Evolutionary conservation across 257 asterid species (phyloP).

Genomic region (Primulina tabacum): DNA sequence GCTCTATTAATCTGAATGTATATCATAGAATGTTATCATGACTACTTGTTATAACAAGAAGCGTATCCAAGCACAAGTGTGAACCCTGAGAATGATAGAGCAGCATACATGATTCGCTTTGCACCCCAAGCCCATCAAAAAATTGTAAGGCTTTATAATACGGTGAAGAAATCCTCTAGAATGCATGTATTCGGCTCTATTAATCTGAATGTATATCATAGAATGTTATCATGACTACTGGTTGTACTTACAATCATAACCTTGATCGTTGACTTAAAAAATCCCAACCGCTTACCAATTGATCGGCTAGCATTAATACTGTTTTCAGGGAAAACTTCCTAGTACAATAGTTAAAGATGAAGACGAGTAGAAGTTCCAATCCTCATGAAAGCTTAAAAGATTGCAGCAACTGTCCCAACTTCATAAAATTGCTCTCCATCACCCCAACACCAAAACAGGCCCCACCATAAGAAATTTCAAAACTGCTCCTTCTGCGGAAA

Average conservation of each 20-base stretch:
- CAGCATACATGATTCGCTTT: conserved; percentile 85
- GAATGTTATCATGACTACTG: background rate
- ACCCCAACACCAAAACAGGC: background rate
- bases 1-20: conserved; percentile 76
- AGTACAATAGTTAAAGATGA: conserved; percentile 45
- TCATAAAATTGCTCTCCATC: background rate
- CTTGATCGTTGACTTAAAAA: background rate
- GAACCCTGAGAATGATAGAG: conserved; percentile 19
- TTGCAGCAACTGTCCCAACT: background rate
- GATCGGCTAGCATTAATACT: conserved; percentile 65
- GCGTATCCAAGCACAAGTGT: background rate
- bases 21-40: conserved; percentile 5
- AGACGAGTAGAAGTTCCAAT: background rate
- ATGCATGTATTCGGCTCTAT: conserved; percentile 93
- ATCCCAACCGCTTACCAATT: conserved; percentile 39
- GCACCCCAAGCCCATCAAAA: conserved; percentile 95
- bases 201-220: conserved; percentile 49
- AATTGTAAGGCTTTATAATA: conserved; percentile 92
- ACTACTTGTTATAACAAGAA: background rate
- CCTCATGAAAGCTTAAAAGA: background rate
- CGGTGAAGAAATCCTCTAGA: conserved; percentile 98
- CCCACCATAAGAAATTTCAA: background rate
- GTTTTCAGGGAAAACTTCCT: conserved; percentile 58
- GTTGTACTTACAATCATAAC: background rate
- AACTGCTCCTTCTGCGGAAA: background rate